Percentiles rank a stretch among this genome's conserved stretches.
Conservation (phyloP, 257 asterid genomes). For the Jacaranda mimosifolia region DNA sequence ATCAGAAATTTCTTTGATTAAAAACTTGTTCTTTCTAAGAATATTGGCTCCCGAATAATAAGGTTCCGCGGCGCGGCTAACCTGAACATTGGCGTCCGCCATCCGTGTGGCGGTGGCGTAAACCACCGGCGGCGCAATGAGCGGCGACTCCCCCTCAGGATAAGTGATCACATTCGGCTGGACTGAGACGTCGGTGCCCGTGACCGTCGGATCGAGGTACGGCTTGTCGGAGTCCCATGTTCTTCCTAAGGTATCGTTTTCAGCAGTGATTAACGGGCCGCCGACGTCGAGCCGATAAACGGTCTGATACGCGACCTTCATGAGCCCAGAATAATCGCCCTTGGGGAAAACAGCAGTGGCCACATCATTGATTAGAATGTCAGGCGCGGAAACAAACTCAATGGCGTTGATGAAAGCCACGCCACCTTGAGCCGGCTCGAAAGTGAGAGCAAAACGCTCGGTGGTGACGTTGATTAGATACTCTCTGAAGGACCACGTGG, state of each 20-base stretch:
- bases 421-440: conserved; percentile 49
- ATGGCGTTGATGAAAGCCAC: conserved; percentile 62
- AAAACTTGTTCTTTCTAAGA: too few species aligned
- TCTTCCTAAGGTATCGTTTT: conserved; percentile 48
- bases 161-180: conserved; percentile 51
- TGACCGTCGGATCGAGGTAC: conserved; percentile 49
- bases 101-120: conserved; percentile 67
- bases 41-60: neutral
- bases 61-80: neutral
- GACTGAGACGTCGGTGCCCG: conserved; percentile 46
- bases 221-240: conserved; percentile 50
- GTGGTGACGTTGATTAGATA: conserved; percentile 65
- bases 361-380: conserved; percentile 45
- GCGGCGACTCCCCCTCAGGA: conserved; percentile 65
- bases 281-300: conserved; percentile 62
- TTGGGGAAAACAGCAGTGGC: conserved; percentile 58
- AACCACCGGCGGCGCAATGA: conserved; percentile 66
- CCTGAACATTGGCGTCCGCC: conserved; percentile 56
- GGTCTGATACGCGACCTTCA: conserved; percentile 45
- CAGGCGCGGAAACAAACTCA: conserved; percentile 70
- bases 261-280: conserved; percentile 37
- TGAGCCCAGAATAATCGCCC: conserved; percentile 48
- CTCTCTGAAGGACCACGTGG: conserved; percentile 41
- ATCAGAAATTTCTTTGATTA: neutral
- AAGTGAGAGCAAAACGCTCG: conserved; percentile 47